Evolutionary conservation across 2,329 filamentous ascomycete species (phyloP).

Genomic region (Alternaria sp.): DNA sequence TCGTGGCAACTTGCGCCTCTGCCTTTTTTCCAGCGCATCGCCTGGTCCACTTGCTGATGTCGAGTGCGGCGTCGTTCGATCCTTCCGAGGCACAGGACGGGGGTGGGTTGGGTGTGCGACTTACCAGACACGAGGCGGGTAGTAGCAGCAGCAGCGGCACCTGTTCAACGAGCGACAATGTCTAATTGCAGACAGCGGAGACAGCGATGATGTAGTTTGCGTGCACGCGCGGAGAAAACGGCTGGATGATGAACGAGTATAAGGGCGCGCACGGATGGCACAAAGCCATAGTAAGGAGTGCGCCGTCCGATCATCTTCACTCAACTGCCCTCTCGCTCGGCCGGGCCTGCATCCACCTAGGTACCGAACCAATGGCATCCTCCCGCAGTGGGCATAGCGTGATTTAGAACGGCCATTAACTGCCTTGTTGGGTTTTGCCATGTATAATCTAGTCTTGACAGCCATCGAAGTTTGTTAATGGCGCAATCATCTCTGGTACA

Average conservation of each 20-base stretch:
- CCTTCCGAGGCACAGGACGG: conserved; percentile 15
- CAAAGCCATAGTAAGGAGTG: conserved; percentile 19
- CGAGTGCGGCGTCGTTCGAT: not conserved
- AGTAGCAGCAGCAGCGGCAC: conserved; percentile 13
- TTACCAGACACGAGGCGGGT: conserved; percentile 25
- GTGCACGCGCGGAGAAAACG: conserved; percentile 8
- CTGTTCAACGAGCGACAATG: conserved; percentile 19
- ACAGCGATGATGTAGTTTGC: conserved; percentile 8
- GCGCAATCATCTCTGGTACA: not conserved
- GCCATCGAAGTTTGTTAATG: not conserved
- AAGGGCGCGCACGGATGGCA: conserved; percentile 18
- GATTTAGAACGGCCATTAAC: conserved; percentile 3
- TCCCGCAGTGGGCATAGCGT: conserved; percentile 19
- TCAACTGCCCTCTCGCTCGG: conserved; percentile 11
- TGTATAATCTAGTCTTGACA: conserved; percentile 1
- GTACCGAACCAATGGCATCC: conserved; percentile 17
- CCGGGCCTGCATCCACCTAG: conserved; percentile 12
- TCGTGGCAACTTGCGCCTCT: conserved; percentile 7
- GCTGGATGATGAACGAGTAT: conserved; percentile 13
- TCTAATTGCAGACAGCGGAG: conserved; percentile 11
- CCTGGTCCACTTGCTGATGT: conserved; percentile 8
- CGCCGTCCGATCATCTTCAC: conserved; percentile 20
- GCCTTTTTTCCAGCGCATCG: conserved; percentile 8
- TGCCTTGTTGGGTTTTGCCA: conserved; percentile 9
- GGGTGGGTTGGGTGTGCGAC: conserved; percentile 15